A percentile compares a stretch with the other conserved stretches of the same genome.
Evolutionary conservation across 2,329 filamentous ascomycete genomes (phyloP).

Genomic region (Aspergillus floridensis): DNA sequence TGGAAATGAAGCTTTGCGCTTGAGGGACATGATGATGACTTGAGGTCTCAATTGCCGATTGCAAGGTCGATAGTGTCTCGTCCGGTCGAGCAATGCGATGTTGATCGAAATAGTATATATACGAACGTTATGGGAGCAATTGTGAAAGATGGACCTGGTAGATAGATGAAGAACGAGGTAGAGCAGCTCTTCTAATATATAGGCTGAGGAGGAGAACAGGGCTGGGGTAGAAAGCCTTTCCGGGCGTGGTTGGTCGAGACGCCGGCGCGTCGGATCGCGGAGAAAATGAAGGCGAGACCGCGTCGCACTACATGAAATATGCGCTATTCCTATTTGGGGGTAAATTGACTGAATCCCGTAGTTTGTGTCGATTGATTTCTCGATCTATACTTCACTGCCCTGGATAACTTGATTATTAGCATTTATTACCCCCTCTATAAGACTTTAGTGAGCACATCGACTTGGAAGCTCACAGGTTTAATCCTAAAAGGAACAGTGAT

Average conservation of each 20-base stretch:
- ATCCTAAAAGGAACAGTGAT: no score
- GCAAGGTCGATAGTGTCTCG: neutral
- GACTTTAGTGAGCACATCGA: no score
- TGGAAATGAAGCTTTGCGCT: constrained; percentile 58
- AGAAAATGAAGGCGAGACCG: constrained; percentile 7
- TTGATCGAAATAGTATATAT: neutral
- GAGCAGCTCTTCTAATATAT: neutral
- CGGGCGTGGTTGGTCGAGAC: constrained; percentile 14
- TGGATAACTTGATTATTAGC: no score
- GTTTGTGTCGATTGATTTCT: neutral
- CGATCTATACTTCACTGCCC: no score
- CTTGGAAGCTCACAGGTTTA: no score
- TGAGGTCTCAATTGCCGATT: neutral
- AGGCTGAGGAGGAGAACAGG: constrained; percentile 1
- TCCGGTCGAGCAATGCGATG: neutral
- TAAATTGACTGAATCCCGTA: constrained; percentile 19
- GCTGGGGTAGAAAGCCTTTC: constrained; percentile 9
- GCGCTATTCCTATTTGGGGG: constrained; percentile 30
- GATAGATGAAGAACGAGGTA: neutral
- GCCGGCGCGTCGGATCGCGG: constrained; percentile 7
- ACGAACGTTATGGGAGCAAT: neutral
- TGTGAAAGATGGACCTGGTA: neutral
- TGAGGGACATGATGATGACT: constrained; percentile 50
- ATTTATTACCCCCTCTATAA: no score
- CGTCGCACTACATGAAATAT: constrained; percentile 13